Base-by-base conservation (phyloP, 1,284 basidiomycete species). In the Ceratobasidium sp. region DNA sequence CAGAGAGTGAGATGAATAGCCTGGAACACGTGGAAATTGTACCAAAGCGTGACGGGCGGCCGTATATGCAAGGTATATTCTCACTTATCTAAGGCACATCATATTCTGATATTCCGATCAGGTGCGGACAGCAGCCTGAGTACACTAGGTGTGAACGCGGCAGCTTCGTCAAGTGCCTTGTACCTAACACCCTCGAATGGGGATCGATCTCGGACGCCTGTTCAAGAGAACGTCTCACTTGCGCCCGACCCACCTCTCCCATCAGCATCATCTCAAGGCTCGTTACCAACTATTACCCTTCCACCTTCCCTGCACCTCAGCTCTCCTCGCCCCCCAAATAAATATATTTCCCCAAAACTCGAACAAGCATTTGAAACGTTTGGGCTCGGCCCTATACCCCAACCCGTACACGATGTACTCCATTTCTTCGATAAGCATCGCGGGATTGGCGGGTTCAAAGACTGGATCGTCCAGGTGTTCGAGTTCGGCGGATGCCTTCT, bases 401-500 rank as follows among this genome's bases (percentile, higher is more conserved):
- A 4, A 76, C 79, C 0, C 76, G 79, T 10, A 76, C 59, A 41
- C 73, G 73, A 32, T 58, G 72, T 32, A 18, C 23, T 23, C 60
- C 50, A 80, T 55, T 83, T 83, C 61, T 71, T 86, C 28, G 80
- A 80, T 62, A 87, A 86, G 74, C 85, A 88, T 77, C 78, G 82
- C 9, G 81, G 85, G 53, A 84, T 86, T 43, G 78, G 78, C 21
- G 83, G 84, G 1, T 82, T 83, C 46, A 83, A 82, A 75, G 81
- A 81, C 16, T 87, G 85, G 85, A 76, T 87, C 34, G 75, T 84
- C 23, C 85, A 87, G 75, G 81, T 82, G 57, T 85, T 86, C 73
- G 85, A 88, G 76, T 87, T 87, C 74, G 85, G 86, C 3, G 79
- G 80, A 6, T 85, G 83, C 76, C 85, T 87, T 84, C 86, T 87